Evolutionary conservation across 2,329 filamentous ascomycete species (phyloP).

Genomic region (Fusarium drepaniforme): DNA sequence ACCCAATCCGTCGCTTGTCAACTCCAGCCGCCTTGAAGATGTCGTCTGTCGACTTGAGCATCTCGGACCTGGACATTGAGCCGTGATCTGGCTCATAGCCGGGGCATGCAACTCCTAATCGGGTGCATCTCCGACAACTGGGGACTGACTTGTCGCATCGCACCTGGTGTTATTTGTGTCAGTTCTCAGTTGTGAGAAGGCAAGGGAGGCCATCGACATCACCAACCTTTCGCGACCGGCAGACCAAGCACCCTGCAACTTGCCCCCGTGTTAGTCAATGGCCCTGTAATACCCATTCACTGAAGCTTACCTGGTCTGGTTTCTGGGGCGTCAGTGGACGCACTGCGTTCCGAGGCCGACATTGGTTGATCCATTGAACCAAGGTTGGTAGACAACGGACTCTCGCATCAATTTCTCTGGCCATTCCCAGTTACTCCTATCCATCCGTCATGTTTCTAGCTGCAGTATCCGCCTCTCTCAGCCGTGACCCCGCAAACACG

Average conservation of each 20-base stretch:
- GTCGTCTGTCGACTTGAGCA: constrained; percentile 40
- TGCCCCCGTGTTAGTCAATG: background rate
- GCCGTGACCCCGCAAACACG: background rate
- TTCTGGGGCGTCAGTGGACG: background rate
- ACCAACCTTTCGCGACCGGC: background rate
- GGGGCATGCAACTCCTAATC: constrained; percentile 43
- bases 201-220: background rate
- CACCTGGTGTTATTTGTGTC: background rate
- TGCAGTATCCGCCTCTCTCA: background rate
- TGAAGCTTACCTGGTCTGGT: background rate
- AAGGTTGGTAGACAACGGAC: background rate
- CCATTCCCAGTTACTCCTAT: background rate
- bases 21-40: constrained; percentile 45
- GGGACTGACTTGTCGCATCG: constrained; percentile 26
- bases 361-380: background rate
- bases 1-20: constrained; percentile 44
- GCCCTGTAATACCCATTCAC: background rate
- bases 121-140: constrained; percentile 8
- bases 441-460: background rate
- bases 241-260: background rate
- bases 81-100: constrained; percentile 33
- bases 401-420: background rate
- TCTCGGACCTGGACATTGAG: constrained; percentile 36
- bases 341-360: background rate
- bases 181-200: background rate